Evolutionary conservation across 1,139 yeast species (phyloP), one percentile per base, ranked within the genome.

Genomic region (Geotrichum bryndzae): DNA sequence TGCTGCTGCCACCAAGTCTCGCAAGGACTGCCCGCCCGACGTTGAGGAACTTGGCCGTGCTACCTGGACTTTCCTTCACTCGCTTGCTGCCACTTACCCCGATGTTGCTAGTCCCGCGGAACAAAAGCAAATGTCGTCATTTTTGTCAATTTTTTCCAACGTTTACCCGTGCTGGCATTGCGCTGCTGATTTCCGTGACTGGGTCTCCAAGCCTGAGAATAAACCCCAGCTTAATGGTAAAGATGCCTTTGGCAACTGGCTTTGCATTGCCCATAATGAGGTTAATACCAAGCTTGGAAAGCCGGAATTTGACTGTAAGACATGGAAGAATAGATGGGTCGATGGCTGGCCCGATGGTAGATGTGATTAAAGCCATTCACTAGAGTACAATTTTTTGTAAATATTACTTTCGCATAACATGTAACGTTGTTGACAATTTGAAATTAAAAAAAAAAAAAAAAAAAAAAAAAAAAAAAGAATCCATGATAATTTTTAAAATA

Each of bases 131-230:
- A 83, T 94, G 85, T 78, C 77, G 58, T 82, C 83, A 63, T 92
- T 94, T 68, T 72, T 94, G 59, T 77, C 76, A 22, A 78, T 90
- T 7, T 90, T 94, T 73, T 85, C 96, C 3, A 84, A 85, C 66
- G 80, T 92, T 56, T 94, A 94, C 70, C 99, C 99, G 1, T 94
- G 99, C 74, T 87, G 95, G 89, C 86, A 84, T 77, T 95, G 99
- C 76, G 97, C 96, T 0, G 84, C 83, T 56, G 98, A 92, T 72
- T 90, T 95, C 73, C 81, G 84, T 61, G 75, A 76, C 33, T 91
- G 89, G 75, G 79, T 90, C 56, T 73, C 73, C 41, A 77, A 74
- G 62, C 67, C 69, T 3, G 77, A 76, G 38, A 79, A 87, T 66
- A 84, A 85, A 66, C 96, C 96, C 5, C 79, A 80, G 64, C 78